Base-by-base conservation (phyloP, 495 filamentous ascomycete genomes). In the Entonaema liquescens region DNA sequence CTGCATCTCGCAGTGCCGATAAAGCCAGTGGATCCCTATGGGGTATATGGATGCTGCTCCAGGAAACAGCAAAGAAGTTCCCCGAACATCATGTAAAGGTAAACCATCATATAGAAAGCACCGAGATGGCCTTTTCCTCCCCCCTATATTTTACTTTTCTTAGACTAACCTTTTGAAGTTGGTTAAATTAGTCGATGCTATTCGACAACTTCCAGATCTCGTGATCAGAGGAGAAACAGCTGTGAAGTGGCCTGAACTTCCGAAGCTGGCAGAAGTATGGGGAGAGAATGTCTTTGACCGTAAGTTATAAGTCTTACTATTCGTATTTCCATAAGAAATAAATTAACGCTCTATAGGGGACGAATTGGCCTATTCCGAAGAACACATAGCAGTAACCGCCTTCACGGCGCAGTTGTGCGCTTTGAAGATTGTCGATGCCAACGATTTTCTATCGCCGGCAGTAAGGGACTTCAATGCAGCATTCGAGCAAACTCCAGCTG, bases 321-420 rank as follows among this genome's bases (percentile, higher is more conserved):
- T 19, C n/a, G 17, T 33, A 33, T 15, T 17, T 53, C 15, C 8
- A 4, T 12, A 59, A 35, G n/a, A n/a, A n/a, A n/a, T n/a, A n/a
- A 38, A 35, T 28, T 67, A 40, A 68, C 38, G 12, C 12, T 42
- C 42, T 9, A 42, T 23, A 29, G 50, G 29, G 17, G 49, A 68
- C 4, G 52, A 70, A 26, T 35, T 26, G 19, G 13, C 33, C 1
- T 29, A 38, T 35, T 54, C 70, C 25, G 65, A 66, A 23, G 70
- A 73, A 17, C n/a, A 49, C 26, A 6, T 68, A 17, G 42, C 58
- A 5, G 40, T 62, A 25, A 55, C 49, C 1, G 55, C 44, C 26
- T 72, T 78, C 35, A 62, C 76, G 19, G 67, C 74, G 8, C 57
- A 60, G 44, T 66, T 77, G 3, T 75, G 67, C 17, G 65, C 55